phyloP scores from a whole-genome alignment of 345 rosid genomes.

The Syzygium jambos region DNA sequence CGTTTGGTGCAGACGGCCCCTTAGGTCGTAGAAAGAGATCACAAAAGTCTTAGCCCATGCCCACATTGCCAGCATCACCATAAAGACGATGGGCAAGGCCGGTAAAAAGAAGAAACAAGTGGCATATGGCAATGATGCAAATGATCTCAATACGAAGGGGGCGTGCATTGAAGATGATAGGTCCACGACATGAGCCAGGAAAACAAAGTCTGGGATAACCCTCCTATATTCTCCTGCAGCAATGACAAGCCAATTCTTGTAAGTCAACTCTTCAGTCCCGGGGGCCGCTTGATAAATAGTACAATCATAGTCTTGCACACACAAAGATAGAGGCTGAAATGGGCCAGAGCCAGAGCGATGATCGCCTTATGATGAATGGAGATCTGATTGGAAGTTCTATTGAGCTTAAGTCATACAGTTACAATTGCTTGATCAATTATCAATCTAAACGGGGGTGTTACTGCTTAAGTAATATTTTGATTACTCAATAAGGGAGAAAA shows the following conservation, averaged over 20 bases:
- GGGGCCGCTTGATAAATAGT: not conserved
- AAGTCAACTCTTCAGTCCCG: not conserved
- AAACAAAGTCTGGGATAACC: conserved; percentile 75
- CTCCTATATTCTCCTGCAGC: conserved; percentile 32
- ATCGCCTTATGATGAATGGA: not conserved
- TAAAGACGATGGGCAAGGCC: conserved; percentile 31
- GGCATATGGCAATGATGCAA: conserved; percentile 50
- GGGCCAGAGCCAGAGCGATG: not conserved
- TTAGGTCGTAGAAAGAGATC: conserved; percentile 46
- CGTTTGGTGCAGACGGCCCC: conserved; percentile 59
- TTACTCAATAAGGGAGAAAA: not conserved
- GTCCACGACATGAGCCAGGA: conserved; percentile 91
- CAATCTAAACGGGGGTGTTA: not conserved
- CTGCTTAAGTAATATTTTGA: not conserved
- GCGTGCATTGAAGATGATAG: conserved; percentile 51
- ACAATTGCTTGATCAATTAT: not conserved
- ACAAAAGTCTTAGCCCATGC: conserved; percentile 63
- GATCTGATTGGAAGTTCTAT: not conserved
- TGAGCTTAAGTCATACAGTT: not conserved
- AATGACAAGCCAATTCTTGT: not conserved
- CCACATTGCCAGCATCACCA: conserved; percentile 59
- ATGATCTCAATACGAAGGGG: conserved; percentile 50
- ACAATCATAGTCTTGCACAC: not conserved
- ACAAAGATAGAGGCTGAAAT: not conserved
- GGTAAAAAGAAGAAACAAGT: conserved; percentile 35